Conservation (phyloP, 345 rosid species). For the Cardamine resedifolia region DNA sequence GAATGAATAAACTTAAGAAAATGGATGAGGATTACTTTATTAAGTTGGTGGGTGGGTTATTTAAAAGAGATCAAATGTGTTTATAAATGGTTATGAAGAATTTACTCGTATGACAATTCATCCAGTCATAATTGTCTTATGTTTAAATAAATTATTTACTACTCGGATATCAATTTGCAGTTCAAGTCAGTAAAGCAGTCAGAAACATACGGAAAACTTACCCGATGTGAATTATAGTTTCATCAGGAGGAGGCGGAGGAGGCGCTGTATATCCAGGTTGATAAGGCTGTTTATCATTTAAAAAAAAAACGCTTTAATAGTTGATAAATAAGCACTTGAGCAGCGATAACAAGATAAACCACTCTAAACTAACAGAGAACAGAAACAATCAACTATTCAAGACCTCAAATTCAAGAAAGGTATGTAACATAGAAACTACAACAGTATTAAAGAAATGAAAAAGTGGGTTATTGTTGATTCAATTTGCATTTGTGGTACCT, state of each 20-base stretch:
- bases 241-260: slow-evolving; percentile 61
- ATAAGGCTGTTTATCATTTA: slow-evolving; percentile 51
- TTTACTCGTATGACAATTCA: background rate
- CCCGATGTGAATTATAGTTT: slow-evolving; percentile 80
- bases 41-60: background rate
- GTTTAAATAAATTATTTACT: background rate
- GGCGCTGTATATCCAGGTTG: slow-evolving; percentile 90
- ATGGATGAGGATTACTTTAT: background rate
- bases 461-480: background rate
- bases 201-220: slow-evolving; percentile 33
- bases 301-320: background rate
- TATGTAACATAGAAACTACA: slow-evolving; percentile 11
- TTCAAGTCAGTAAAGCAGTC: background rate
- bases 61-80: background rate
- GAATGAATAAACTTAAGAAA: background rate
- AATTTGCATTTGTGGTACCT: background rate
- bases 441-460: background rate
- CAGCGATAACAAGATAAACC: slow-evolving; percentile 8
- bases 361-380: background rate
- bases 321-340: background rate
- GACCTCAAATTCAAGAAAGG: background rate
- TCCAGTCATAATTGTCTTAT: background rate
- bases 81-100: background rate
- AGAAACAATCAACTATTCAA: background rate
- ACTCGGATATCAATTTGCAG: background rate